Conservation (phyloP, 2,329 filamentous ascomycete species). For the Hymenoscyphus fraxineus region DNA sequence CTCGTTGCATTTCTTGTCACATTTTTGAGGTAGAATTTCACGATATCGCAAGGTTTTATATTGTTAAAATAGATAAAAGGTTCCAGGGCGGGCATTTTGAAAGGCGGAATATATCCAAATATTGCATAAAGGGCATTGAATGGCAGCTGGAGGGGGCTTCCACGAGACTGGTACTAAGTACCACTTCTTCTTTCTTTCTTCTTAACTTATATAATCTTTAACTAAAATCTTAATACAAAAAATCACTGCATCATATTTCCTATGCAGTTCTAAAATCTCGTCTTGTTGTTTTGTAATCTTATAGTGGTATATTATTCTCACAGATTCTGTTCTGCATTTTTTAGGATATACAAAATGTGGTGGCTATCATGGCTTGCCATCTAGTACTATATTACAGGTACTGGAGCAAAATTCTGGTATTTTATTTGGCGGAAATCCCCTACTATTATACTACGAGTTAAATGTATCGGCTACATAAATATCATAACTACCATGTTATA, state of each 20-base stretch:
- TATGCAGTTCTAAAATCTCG: too few species aligned
- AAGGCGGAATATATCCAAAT: neutral
- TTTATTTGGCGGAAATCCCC: too few species aligned
- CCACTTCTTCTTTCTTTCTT: neutral
- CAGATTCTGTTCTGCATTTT: too few species aligned
- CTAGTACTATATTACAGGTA: too few species aligned
- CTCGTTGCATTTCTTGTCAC: neutral
- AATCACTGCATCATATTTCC: neutral
- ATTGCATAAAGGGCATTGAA: neutral
- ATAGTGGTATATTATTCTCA: too few species aligned
- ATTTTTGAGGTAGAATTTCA: neutral
- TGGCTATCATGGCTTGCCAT: too few species aligned
- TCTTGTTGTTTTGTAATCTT: too few species aligned
- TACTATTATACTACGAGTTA: too few species aligned
- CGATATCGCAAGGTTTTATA: neutral
- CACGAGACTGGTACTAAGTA: neutral
- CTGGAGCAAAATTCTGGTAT: too few species aligned
- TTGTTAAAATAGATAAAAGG: neutral
- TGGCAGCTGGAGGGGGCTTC: neutral
- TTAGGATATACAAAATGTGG: too few species aligned
- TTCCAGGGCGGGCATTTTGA: neutral
- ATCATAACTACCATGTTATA: too few species aligned
- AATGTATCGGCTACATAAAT: too few species aligned
- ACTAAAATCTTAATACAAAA: neutral
- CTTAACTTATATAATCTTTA: neutral